Evolutionary conservation across 352 stramenopile genomes (phyloP).

Genomic region (Globisporangium alternatum): DNA sequence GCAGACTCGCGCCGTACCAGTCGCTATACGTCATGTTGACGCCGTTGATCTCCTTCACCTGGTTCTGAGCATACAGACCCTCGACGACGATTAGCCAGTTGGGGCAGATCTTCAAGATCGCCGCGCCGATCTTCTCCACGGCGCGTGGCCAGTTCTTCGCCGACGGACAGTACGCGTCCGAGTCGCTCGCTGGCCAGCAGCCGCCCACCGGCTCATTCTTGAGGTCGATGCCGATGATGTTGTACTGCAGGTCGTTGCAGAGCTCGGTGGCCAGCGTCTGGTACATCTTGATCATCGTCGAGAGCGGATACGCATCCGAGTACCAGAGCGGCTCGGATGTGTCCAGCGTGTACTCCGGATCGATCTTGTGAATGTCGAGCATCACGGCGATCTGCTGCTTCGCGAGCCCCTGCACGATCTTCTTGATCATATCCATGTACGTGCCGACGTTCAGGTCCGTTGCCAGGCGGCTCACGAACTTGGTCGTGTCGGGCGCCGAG

Average conservation of each 20-base stretch:
- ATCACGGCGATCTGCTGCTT: constrained; percentile 80
- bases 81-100: constrained; percentile 81
- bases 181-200: constrained; percentile 65
- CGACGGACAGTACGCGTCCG: constrained; percentile 46
- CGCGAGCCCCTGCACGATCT: constrained; percentile 74
- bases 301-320: constrained; percentile 49
- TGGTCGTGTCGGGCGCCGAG: constrained; percentile 49
- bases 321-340: constrained; percentile 79
- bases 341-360: constrained; percentile 63
- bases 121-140: constrained; percentile 57
- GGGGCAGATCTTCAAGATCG: constrained; percentile 64
- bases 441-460: constrained; percentile 64
- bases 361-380: constrained; percentile 84
- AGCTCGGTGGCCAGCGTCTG: constrained; percentile 63
- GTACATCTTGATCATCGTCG: constrained; percentile 64
- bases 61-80: constrained; percentile 48
- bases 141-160: constrained; percentile 70
- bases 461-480: constrained; percentile 60
- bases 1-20: constrained; percentile 80
- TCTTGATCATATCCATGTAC: constrained; percentile 86
- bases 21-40: constrained; percentile 73
- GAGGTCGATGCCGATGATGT: constrained; percentile 81
- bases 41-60: constrained; percentile 47
- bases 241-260: constrained; percentile 79
- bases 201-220: constrained; percentile 79